A percentile compares a stretch with the other conserved stretches of the same genome.
phyloP scores from a whole-genome alignment of 257 asterid genomes.

The Schizonepeta tenuifolia region DNA sequence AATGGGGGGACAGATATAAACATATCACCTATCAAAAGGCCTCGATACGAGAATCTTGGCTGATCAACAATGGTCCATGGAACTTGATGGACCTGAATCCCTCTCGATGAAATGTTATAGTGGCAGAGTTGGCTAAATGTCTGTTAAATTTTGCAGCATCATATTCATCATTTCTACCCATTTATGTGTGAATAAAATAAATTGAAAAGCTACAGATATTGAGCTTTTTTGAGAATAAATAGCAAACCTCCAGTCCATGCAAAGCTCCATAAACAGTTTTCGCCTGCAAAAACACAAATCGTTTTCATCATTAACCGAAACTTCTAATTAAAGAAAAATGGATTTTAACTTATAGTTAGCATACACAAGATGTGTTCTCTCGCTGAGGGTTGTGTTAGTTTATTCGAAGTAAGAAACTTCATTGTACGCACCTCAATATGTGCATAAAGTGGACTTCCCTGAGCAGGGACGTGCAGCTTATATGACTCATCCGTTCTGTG shows the following conservation, averaged over 20 bases:
- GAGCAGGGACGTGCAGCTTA: constrained; percentile 55
- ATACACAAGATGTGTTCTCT: neutral
- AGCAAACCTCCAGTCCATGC: constrained; percentile 79
- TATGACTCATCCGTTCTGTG: constrained; percentile 80
- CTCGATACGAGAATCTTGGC: constrained; percentile 91
- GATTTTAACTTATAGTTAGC: neutral
- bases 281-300: constrained; percentile 64
- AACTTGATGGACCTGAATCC: constrained; percentile 66
- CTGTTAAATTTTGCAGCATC: constrained; percentile 46
- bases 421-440: constrained; percentile 53
- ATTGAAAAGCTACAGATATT: neutral
- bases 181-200: neutral
- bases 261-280: constrained; percentile 87
- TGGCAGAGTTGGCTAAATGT: constrained; percentile 94
- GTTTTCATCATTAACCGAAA: neutral
- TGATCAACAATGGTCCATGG: constrained; percentile 84
- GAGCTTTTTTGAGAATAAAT: constrained; percentile 24
- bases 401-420: neutral
- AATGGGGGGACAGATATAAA: constrained; percentile 19
- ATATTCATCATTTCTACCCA: neutral
- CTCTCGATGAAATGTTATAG: constrained; percentile 56
- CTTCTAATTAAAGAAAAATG: neutral
- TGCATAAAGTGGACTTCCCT: constrained; percentile 52
- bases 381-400: neutral
- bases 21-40: constrained; percentile 83